Percentiles rank a stretch among this genome's conserved stretches.
Evolutionary conservation across 1,139 yeast species (phyloP).

Genomic region (Saccharomycopsis phalli): DNA sequence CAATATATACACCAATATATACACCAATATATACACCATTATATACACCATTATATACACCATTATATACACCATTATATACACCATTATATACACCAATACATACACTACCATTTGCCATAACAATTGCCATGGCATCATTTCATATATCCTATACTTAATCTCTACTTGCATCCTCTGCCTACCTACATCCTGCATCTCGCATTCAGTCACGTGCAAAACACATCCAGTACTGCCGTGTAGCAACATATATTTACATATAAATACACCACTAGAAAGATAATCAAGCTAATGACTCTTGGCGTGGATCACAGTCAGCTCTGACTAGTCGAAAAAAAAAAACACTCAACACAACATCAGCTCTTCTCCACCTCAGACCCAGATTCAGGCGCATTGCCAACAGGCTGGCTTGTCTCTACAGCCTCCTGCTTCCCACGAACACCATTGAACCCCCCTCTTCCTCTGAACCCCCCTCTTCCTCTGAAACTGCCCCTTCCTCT

Average conservation of each 20-base stretch:
- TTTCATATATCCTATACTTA: too few relatives aligned
- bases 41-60: too few relatives aligned
- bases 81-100: too few relatives aligned
- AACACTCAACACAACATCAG: background rate
- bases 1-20: too few relatives aligned
- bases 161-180: too few relatives aligned
- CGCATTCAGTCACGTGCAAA: background rate
- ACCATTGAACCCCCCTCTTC: background rate
- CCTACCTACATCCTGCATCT: background rate
- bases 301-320: background rate
- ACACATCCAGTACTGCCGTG: background rate
- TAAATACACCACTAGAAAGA: background rate
- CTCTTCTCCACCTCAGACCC: too few relatives aligned
- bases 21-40: too few relatives aligned
- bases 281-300: slow-evolving; percentile 4
- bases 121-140: too few relatives aligned
- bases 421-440: background rate
- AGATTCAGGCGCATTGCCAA: background rate
- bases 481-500: slow-evolving; percentile 23
- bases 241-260: background rate
- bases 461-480: slow-evolving; percentile 23
- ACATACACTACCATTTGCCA: too few relatives aligned
- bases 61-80: too few relatives aligned
- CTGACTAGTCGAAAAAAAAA: background rate
- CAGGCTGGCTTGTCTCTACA: background rate